Evolutionary conservation across 768 basidiomycete species (phyloP), one percentile per base, ranked within the genome.

Genomic region (Tylopilus felleus): DNA sequence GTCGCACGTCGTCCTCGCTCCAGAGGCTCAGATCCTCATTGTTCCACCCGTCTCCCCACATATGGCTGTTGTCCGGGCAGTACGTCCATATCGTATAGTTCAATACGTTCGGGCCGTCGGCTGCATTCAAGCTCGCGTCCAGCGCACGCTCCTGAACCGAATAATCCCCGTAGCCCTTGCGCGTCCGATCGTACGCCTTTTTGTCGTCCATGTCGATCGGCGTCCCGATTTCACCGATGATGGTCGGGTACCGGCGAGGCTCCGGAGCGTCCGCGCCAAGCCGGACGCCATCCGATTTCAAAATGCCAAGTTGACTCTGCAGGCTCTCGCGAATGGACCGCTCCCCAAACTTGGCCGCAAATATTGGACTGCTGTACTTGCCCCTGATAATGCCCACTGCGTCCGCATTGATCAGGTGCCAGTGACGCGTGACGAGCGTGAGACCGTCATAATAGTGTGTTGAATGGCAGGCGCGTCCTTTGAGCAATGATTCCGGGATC

Each of bases 41-140:
- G 68, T 98, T 95, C 96, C 95, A 99, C 1, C 86, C 86, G 71
- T 99, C 96, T 14, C 96, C 93, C 91, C 90, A 97, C 65, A 81
- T 75, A 65, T 98, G 92, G 23, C 76, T 77, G 64, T 85, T 86
- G 61, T 96, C 90, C 0, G 88, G 75, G 55, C 88, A 87, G 66
- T 95, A 97, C 31, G 85, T 89, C 94, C 94, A 97, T 9, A 92
- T 73, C 43, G 93, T 93, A 69, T 83, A 96, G 61, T 78, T 91
- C 54, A 95, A 69, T 33, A 70, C 78, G 60, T 92, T 92, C 10
- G 71, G 66, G 0, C 91, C 93, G 66, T 97, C 94, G 22, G 81
- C 77, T 6, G 80, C 88, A 58, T 88, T 87, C 63, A 88, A 69
- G 60, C 86, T 90, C 4, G 91, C 92, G 62, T 94, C 93, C 23